A percentile compares a stretch with the other conserved stretches of the same genome.
phyloP scores from a whole-genome alignment of 2,329 filamentous ascomycete genomes.

The Epichloe bromicola region DNA sequence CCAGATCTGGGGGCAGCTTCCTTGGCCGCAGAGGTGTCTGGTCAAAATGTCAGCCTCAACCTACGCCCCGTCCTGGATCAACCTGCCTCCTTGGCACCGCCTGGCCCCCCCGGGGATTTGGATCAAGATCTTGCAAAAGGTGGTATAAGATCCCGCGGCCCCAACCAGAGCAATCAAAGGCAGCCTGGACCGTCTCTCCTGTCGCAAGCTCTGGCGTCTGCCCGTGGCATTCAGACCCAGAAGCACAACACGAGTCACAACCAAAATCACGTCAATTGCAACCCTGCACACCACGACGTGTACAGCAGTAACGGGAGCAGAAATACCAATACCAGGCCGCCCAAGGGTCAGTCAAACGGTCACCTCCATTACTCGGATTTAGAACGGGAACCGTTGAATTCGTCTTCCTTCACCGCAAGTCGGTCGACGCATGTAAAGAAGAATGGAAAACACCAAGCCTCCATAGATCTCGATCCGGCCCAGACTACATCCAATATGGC shows the following conservation, averaged over 20 bases:
- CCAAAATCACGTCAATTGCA: background rate
- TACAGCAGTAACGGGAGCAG: background rate
- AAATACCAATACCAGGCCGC: background rate
- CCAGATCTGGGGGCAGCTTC: constrained; percentile 2
- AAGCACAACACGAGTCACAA: background rate
- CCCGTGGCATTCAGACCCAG: constrained; percentile 33
- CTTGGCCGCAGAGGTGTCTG: constrained; percentile 8
- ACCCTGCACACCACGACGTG: background rate
- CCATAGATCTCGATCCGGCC: constrained; percentile 2
- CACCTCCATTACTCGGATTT: background rate
- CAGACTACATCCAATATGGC: constrained; percentile 15
- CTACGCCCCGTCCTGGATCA: background rate
- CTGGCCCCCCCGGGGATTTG: constrained; percentile 2
- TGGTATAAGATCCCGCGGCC: constrained; percentile 35
- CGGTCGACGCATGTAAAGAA: constrained; percentile 1
- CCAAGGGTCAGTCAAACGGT: background rate
- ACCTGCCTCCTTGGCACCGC: background rate
- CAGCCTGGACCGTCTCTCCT: constrained; percentile 41
- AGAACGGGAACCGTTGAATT: background rate
- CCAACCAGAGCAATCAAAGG: constrained; percentile 18
- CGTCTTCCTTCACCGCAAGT: background rate
- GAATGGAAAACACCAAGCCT: constrained; percentile 6
- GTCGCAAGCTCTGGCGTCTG: constrained; percentile 45
- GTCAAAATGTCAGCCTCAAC: constrained; percentile 6
- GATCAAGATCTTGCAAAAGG: constrained; percentile 2